phyloP scores from a whole-genome alignment of 257 asterid genomes.

The Solanum neorickii region DNA sequence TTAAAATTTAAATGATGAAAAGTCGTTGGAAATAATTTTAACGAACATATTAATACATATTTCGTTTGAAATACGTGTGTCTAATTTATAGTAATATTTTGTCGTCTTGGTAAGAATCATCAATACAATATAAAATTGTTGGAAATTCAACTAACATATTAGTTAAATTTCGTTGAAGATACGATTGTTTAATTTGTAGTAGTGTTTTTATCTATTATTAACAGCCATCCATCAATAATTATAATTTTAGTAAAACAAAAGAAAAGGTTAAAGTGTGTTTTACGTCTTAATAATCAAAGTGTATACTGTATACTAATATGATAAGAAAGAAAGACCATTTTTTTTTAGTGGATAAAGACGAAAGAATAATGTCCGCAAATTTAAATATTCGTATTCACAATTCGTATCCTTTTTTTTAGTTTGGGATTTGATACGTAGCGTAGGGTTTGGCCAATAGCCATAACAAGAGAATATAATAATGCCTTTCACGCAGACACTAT shows the following conservation, averaged over 20 bases:
- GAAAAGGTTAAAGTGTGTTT: background rate
- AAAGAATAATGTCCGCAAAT: constrained; percentile 1
- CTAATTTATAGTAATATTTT: background rate
- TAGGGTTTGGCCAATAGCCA: constrained; percentile 15
- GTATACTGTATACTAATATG: background rate
- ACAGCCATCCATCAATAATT: background rate
- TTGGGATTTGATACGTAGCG: background rate
- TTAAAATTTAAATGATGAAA: background rate
- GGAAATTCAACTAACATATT: background rate
- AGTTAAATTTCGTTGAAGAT: background rate
- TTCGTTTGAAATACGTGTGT: background rate
- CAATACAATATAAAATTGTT: background rate
- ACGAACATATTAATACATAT: background rate
- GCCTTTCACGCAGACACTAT: background rate
- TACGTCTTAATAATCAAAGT: background rate
- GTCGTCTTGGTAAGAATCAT: background rate
- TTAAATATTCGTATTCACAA: background rate
- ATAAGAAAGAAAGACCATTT: background rate
- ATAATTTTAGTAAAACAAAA: background rate
- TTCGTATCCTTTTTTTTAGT: background rate
- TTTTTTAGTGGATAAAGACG: background rate
- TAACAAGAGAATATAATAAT: background rate
- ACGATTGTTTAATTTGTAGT: background rate
- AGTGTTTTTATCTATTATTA: background rate
- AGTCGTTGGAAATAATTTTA: background rate